phyloP scores from a whole-genome alignment of 1,284 basidiomycete genomes.

The Marasmius sp. region DNA sequence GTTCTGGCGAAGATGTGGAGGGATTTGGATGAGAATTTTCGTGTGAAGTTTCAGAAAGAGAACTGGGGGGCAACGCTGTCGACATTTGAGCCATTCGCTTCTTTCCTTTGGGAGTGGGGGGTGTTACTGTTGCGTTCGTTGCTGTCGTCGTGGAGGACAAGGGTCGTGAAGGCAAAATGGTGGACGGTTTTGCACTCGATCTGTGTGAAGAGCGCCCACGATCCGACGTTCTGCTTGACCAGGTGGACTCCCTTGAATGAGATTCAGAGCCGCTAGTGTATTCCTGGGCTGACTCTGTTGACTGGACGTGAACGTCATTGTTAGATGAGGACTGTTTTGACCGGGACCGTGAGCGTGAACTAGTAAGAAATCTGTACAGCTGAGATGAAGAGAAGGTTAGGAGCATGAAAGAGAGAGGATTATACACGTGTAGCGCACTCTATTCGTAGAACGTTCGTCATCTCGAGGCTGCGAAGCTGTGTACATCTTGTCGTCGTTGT shows the following conservation, averaged over 20 bases:
- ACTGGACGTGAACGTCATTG: conserved; percentile 20
- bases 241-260: conserved; percentile 20
- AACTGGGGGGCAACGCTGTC: background rate
- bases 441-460: conserved; percentile 40
- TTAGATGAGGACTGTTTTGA: conserved; percentile 29
- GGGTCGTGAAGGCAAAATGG: conserved; percentile 57
- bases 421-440: conserved; percentile 28
- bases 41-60: conserved; percentile 8
- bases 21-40: conserved; percentile 6
- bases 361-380: conserved; percentile 52
- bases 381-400: conserved; percentile 21
- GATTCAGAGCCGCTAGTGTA: background rate
- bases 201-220: conserved; percentile 18
- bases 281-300: conserved; percentile 23
- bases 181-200: conserved; percentile 44
- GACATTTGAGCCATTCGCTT: conserved; percentile 28
- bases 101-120: conserved; percentile 44
- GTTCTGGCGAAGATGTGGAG: conserved; percentile 21
- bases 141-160: conserved; percentile 62
- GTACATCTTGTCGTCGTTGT: conserved; percentile 16
- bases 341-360: conserved; percentile 51
- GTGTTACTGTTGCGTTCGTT: conserved; percentile 57
- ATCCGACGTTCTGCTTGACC: conserved; percentile 6
- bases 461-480: conserved; percentile 16
- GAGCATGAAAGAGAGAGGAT: conserved; percentile 11